Base-by-base conservation (phyloP, 257 asterid species). In the Mentha longifolia region DNA sequence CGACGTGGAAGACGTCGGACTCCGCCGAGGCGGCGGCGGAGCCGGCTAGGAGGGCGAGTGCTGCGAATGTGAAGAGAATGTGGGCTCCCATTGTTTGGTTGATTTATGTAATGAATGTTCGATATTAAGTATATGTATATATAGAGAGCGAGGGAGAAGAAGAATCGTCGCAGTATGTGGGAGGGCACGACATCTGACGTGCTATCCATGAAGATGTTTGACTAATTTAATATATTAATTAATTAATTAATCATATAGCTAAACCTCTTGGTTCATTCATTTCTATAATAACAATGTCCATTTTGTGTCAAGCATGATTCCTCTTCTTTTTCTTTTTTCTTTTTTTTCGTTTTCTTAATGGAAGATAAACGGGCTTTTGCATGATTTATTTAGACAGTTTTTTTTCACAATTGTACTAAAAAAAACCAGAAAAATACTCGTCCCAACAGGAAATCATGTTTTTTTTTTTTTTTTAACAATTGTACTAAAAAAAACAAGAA, bases 1-100 rank as follows among this genome's bases (percentile, higher is more conserved):
- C 61, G 19, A 88, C 87, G 33, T 90, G 95, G 15, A 90, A 84
- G 41, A 77, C 78, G 55, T 80, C 74, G 17, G 66, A 50, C 11
- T 56, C 81, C 25, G 20, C 62, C 7, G 28, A n/a, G 37, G 56
- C 65, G 10, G 47, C 56, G 1, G 51, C 72, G 1, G 42, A 51
- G 8, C 52, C 56, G 60, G 68, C 57, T 3, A 77, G 9, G 16
- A 74, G 28, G 0, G 70, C 31, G 0, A 75, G 63, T 57, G 74
- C 76, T 10, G 65, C 57, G 20, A 71, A 37, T 9, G 54, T 55
- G 59, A 81, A 65, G 70, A 81, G 41, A 22, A 60, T 74, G 35
- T 72, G 70, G 42, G 70, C 66, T 25, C 59, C 77, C 89, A 84
- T 81, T 0, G 28, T 10, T n/a, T 2, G 3, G 17, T 61, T 6